Evolutionary conservation across 2,329 filamentous ascomycete genomes (phyloP), one percentile per base, ranked within the genome.

Genomic region (Colletotrichum tropicicola): DNA sequence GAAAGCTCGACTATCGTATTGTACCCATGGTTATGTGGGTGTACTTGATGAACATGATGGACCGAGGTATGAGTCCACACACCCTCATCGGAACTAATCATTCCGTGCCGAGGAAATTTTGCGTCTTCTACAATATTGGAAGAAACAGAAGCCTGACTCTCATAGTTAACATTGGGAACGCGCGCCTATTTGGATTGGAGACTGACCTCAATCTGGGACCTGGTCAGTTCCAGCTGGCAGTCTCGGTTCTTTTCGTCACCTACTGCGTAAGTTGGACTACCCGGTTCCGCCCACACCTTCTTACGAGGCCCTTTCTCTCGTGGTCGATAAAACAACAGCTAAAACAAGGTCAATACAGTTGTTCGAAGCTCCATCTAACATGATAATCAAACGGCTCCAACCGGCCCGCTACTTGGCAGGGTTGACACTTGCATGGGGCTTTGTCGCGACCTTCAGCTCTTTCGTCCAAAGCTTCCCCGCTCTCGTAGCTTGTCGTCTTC

Each of bases 211-310:
- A 80, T 10, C 76, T 92, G 68, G 37, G 28, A 7, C 72, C 81
- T 3, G 83, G 85, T 21, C 83, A 90, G 68, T 91, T 87, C 69
- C 87, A 91, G 71, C 55, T 83, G 12, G 78, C 82, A 0, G 83
- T 87, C 1, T 86, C 84, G 0, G 70, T 77, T 13, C 70, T 76
- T 15, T 77, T 76, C 52, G 67, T 80, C 32, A 74, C 75, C 2
- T 77, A 79, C 52, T 84, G 80, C 71, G 82, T 83, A 78, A 63
- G 77, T 64, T 15, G 19, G 0, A 17, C 10, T 9, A 6, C 44
- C 21, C 13, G 13, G 15, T 13, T 21, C 19, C n/a, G 3, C 12
- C 17, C 7, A 19, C 17, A 9, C 19, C n/a, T 17, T 10, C n/a
- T 10, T 21, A 19, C 12, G n/a, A n/a, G n/a, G n/a, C n/a, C n/a